A percentile compares a stretch with the other conserved stretches of the same genome.
Conservation (phyloP, 2,329 filamentous ascomycete genomes). For the Xylariaceae sp. region DNA sequence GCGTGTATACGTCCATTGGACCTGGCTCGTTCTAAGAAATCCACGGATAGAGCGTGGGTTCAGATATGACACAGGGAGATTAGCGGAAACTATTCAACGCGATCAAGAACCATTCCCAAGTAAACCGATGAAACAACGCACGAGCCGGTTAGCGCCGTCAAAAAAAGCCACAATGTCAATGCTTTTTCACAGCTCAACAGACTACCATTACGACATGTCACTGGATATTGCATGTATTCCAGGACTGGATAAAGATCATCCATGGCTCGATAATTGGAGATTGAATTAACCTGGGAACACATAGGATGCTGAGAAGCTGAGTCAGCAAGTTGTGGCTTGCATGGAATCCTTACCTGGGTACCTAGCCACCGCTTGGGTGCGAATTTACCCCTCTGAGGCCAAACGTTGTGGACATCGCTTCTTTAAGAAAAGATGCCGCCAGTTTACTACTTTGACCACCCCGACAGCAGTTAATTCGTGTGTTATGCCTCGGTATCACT, state of each 20-base stretch:
- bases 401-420: too few relatives aligned
- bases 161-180: constrained; percentile 1
- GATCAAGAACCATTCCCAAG: not conserved
- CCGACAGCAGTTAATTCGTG: too few relatives aligned
- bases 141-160: not conserved
- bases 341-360: too few relatives aligned
- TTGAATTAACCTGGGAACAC: too few relatives aligned
- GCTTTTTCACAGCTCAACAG: not conserved
- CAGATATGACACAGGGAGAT: not conserved
- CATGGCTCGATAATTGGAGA: not conserved
- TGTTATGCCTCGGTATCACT: too few relatives aligned
- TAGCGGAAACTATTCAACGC: not conserved
- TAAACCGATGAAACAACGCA: not conserved
- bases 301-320: too few relatives aligned
- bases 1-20: constrained; percentile 2
- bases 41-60: not conserved
- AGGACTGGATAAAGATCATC: not conserved
- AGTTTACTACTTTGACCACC: too few relatives aligned
- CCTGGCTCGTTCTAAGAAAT: not conserved
- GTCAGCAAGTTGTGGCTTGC: too few relatives aligned
- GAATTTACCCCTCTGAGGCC: too few relatives aligned
- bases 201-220: not conserved
- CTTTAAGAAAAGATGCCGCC: too few relatives aligned
- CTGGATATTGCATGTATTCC: not conserved
- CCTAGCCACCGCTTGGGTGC: too few relatives aligned